phyloP scores from a whole-genome alignment of 345 rosid genomes.

The Rubroshorea leprosula region DNA sequence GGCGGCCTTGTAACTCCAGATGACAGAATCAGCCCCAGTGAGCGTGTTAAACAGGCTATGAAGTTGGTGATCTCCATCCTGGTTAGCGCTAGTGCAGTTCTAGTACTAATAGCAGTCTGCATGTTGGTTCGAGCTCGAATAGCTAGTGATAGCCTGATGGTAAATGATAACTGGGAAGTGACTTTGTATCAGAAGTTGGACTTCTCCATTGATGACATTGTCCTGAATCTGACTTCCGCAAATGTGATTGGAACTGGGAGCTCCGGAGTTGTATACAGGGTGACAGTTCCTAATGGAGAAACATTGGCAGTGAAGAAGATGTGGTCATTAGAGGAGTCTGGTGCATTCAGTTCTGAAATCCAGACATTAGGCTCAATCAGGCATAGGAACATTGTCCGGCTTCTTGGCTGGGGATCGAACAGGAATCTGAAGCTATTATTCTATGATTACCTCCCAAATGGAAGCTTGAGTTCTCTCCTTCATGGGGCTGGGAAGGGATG shows the following conservation, averaged over 20 bases:
- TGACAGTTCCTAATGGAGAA: constrained; percentile 62
- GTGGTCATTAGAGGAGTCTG: constrained; percentile 84
- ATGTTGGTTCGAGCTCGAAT: constrained; percentile 42
- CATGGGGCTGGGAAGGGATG: constrained; percentile 74
- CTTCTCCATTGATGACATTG: constrained; percentile 65
- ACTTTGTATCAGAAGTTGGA: constrained; percentile 81
- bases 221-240: constrained; percentile 54
- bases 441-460: constrained; percentile 90
- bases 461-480: constrained; percentile 85
- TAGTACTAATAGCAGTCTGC: constrained; percentile 56
- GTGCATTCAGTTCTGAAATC: constrained; percentile 81
- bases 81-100: constrained; percentile 51
- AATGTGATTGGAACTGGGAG: constrained; percentile 96
- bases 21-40: constrained; percentile 22
- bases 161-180: constrained; percentile 61
- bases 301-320: constrained; percentile 84
- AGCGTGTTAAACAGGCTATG: constrained; percentile 41
- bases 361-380: constrained; percentile 76
- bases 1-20: constrained; percentile 38
- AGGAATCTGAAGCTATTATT: constrained; percentile 67
- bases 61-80: constrained; percentile 59
- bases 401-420: constrained; percentile 82
- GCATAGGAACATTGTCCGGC: constrained; percentile 74
- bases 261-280: constrained; percentile 90
- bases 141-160: constrained; percentile 27